phyloP scores from a whole-genome alignment of 495 filamentous ascomycete species.

The Penicillium chermesinum region DNA sequence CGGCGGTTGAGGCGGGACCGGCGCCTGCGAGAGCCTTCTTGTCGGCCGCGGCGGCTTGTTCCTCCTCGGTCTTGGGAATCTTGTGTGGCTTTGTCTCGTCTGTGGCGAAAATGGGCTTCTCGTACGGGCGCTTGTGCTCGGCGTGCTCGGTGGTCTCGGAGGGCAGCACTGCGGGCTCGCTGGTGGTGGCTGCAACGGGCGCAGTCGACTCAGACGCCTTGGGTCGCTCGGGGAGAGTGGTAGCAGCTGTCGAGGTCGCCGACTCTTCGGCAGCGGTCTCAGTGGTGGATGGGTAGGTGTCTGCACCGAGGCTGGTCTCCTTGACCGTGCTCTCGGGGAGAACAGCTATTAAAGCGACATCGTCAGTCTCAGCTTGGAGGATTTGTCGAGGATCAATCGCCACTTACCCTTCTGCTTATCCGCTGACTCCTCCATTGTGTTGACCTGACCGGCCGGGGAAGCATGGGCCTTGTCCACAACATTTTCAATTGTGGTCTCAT shows the following conservation, averaged over 20 bases:
- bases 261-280: conserved; percentile 18
- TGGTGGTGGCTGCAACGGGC: neutral
- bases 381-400: neutral
- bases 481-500: conserved; percentile 13
- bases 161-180: conserved; percentile 8
- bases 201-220: conserved; percentile 20
- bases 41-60: conserved; percentile 19
- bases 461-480: conserved; percentile 27
- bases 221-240: conserved; percentile 29
- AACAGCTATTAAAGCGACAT: conserved; percentile 9
- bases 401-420: conserved; percentile 16
- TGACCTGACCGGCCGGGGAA: conserved; percentile 20
- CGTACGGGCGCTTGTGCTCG: conserved; percentile 26
- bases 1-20: conserved; percentile 23
- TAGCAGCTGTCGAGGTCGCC: conserved; percentile 7
- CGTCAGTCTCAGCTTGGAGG: neutral
- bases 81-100: conserved; percentile 27
- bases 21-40: conserved; percentile 18
- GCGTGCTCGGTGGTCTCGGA: conserved; percentile 18
- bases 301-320: conserved; percentile 16
- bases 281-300: conserved; percentile 19
- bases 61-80: conserved; percentile 29
- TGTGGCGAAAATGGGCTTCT: conserved; percentile 29
- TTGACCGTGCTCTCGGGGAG: conserved; percentile 19
- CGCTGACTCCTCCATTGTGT: conserved; percentile 13